These are phyloP conservation scores for Phalaenopsis aphrodite DNA, from an alignment of 106 monocot genomes.

Conservation along the genomic window DNA sequence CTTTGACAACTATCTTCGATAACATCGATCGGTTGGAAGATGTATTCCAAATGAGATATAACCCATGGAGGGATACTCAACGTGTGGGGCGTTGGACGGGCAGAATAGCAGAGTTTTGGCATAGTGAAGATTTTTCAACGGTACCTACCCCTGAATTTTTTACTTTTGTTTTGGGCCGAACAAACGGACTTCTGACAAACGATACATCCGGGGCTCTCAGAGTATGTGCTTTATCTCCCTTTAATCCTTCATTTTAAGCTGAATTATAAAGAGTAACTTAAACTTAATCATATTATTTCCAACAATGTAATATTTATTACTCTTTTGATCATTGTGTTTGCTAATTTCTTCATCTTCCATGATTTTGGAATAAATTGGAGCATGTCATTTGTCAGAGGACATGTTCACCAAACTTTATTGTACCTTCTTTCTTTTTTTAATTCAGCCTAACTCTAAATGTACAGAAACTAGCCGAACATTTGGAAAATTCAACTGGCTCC, in stretches of 20 bases:
- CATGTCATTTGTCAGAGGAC: neutral
- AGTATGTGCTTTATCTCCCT: conserved; percentile 21
- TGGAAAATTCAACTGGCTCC: conserved; percentile 7
- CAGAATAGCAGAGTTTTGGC: neutral
- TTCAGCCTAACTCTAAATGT: too few species aligned
- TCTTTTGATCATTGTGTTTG: too few species aligned
- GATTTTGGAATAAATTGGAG: neutral
- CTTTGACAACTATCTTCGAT: conserved; percentile 62
- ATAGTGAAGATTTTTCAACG: neutral
- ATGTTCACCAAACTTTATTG: neutral
- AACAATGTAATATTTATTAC: too few species aligned
- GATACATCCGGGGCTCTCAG: conserved; percentile 47
- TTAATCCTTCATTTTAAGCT: neutral
- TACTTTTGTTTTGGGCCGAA: conserved; percentile 38
- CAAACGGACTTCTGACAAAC: conserved; percentile 49
- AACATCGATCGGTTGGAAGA: conserved; percentile 66
- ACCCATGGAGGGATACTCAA: conserved; percentile 18
- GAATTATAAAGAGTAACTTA: neutral
- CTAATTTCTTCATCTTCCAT: neutral
- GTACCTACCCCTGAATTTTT: conserved; percentile 57
- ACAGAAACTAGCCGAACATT: too few species aligned
- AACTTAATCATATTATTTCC: neutral
- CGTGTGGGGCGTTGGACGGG: conserved; percentile 11
- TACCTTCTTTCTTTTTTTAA: too few species aligned
- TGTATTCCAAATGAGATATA: conserved; percentile 39